These are phyloP conservation scores for Colletotrichum higginsianum DNA, from an alignment of 2,329 filamentous ascomycete genomes.

Conservation along the genomic window DNA sequence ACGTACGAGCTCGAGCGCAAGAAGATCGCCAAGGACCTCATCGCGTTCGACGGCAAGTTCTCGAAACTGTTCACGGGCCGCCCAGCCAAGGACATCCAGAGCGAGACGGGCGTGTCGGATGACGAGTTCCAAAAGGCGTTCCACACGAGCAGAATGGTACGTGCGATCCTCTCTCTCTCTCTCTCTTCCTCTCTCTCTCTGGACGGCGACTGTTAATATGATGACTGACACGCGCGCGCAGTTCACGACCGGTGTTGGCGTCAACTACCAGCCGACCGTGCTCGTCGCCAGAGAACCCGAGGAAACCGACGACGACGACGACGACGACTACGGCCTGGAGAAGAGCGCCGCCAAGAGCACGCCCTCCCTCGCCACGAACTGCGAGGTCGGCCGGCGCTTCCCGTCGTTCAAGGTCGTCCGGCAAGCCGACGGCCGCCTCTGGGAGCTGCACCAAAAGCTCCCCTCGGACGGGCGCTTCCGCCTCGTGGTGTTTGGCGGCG, in stretches of 20 bases:
- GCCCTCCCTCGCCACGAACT: constrained; percentile 59
- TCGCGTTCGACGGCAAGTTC: constrained; percentile 74
- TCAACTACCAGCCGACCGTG: constrained; percentile 70
- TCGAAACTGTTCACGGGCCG: constrained; percentile 69
- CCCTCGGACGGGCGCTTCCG: constrained; percentile 71
- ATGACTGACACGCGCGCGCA: constrained; percentile 3
- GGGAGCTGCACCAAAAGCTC: constrained; percentile 73
- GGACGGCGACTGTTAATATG: not conserved
- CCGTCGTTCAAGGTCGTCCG: constrained; percentile 72
- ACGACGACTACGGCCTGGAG: constrained; percentile 57
- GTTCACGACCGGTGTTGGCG: constrained; percentile 51
- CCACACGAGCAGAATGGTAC: constrained; percentile 65
- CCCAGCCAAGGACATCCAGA: constrained; percentile 71
- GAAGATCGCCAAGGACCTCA: constrained; percentile 69
- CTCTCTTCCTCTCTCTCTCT: not conserved
- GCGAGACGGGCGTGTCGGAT: constrained; percentile 73
- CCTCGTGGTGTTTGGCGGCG: constrained; percentile 74
- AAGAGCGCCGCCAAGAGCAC: constrained; percentile 53
- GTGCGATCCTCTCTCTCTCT: not conserved
- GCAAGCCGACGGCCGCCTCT: constrained; percentile 69
- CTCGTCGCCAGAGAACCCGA: constrained; percentile 69
- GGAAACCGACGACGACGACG: constrained; percentile 42
- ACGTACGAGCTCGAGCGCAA: constrained; percentile 69
- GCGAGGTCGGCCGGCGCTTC: constrained; percentile 71
- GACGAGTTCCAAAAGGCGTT: constrained; percentile 74